Evolutionary conservation across 2,329 filamentous ascomycete genomes (phyloP), one percentile per base, ranked within the genome.

Genomic region (Pezizomycotina sp.): DNA sequence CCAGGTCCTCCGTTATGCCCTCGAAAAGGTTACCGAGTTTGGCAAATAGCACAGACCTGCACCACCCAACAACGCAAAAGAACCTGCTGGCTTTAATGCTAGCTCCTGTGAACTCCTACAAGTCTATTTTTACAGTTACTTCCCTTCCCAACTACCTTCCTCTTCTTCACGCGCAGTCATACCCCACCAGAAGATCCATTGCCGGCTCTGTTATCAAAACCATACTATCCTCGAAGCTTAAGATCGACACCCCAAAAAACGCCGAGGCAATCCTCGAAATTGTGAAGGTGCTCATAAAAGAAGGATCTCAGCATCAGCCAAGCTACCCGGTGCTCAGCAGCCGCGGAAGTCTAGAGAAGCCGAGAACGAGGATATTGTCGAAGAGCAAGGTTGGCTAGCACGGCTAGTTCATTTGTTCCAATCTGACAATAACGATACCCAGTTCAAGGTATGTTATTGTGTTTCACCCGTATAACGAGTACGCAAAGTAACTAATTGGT

Each of bases 311-410:
- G n/a, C 84, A 92, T 52, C 65, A 76, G 35, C 69, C 73, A 29
- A 81, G 81, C 19, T 93, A 93, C 51, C 76, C 84, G 80, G 81
- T 3, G 72, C 77, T 24, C 71, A 77, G 4, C 79, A 86, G 53
- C 68, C 29, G 6, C 38, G 49, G 26, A 43, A 48, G 27, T 33
- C 46, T 9, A 74, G 82, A 44, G 70, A 71, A 13, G 63, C 69
- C 29, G 91, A 98, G 62, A 95, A 89, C 1, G 89, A 98, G 45
- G 91, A 98, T 61, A 95, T 86, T 0, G 74, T 95, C 52, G 86
- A 98, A 58, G 89, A 98, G 60, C 89, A 98, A 63, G 89, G 89
- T 33, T 93, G 83, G 83, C 66, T 98, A 35, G 89, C 89, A 22
- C 71, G 89, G 50, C 76, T 98, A 53, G 74, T 93, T 12, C 89